phyloP scores from a whole-genome alignment of 1,284 basidiomycete genomes.

The Irpex sp. region DNA sequence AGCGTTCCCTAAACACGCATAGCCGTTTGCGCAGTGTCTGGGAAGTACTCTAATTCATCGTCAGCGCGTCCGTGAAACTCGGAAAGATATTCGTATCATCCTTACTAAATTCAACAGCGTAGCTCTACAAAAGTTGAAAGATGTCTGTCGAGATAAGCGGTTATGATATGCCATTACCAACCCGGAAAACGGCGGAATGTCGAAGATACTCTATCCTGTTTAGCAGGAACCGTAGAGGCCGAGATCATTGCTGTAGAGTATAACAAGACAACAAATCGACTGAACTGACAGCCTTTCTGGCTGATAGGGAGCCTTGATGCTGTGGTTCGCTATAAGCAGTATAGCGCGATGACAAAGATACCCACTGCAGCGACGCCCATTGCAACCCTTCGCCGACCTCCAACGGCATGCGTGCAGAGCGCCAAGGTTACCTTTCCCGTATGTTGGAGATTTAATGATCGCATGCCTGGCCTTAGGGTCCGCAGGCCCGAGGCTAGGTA shows the following conservation, averaged over 20 bases:
- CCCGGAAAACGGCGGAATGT: neutral
- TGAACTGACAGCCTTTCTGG: neutral
- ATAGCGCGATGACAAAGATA: slow-evolving; percentile 1
- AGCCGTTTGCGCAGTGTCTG: neutral
- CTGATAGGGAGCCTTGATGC: neutral
- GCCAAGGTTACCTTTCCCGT: neutral
- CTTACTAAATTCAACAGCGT: neutral
- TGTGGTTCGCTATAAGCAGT: slow-evolving; percentile 1
- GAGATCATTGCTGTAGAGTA: neutral
- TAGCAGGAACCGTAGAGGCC: neutral
- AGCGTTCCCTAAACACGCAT: neutral
- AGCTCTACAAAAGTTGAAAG: neutral
- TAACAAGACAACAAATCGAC: neutral
- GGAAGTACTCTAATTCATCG: neutral
- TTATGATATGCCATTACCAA: neutral
- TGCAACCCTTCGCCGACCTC: neutral
- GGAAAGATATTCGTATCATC: neutral
- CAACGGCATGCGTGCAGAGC: neutral
- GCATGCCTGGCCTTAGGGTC: neutral
- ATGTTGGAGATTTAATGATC: neutral
- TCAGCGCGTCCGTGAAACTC: neutral
- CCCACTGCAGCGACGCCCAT: neutral
- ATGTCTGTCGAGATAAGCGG: neutral
- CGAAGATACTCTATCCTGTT: neutral
- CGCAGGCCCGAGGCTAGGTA: slow-evolving; percentile 1